Percentiles rank a stretch among this genome's conserved stretches.
Conservation (phyloP, 2,329 filamentous ascomycete genomes). For the Aquanectria penicillioides region DNA sequence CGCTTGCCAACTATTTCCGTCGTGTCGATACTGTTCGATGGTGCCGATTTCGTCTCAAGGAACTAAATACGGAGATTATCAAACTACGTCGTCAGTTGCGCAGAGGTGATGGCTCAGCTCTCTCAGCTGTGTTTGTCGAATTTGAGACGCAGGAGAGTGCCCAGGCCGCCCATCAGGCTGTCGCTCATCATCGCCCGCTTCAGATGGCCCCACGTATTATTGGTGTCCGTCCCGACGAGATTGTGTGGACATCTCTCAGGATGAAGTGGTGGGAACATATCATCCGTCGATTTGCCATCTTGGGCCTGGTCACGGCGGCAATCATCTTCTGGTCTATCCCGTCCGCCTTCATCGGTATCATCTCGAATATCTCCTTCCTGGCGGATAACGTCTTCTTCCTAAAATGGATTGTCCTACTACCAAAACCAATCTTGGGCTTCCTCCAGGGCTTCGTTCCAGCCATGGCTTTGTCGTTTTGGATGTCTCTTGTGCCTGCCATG, state of each 20-base stretch:
- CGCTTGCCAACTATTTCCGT: conserved; percentile 76
- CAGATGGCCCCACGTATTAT: conserved; percentile 89
- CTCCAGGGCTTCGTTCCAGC: conserved; percentile 87
- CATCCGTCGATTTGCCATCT: conserved; percentile 73
- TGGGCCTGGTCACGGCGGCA: conserved; percentile 77
- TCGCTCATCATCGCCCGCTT: conserved; percentile 86
- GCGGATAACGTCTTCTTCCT: conserved; percentile 73
- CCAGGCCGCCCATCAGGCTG: conserved; percentile 85
- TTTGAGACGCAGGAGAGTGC: conserved; percentile 85
- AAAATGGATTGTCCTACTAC: conserved; percentile 77
- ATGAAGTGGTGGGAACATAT: conserved; percentile 90
- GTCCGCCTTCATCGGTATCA: conserved; percentile 81
- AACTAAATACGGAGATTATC: conserved; percentile 52
- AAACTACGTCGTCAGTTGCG: conserved; percentile 81
- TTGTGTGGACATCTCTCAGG: conserved; percentile 87
- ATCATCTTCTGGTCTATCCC: conserved; percentile 88
- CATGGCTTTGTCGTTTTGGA: conserved; percentile 81
- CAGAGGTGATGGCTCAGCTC: conserved; percentile 72
- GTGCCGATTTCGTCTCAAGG: conserved; percentile 68
- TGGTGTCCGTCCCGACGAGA: conserved; percentile 81
- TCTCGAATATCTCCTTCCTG: conserved; percentile 85
- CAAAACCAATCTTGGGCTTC: conserved; percentile 77
- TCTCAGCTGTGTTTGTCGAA: conserved; percentile 89
- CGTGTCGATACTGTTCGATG: conserved; percentile 96
- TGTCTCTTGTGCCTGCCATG: conserved; percentile 85